Conservation (phyloP, 495 filamentous ascomycete species). For the Penicillium nucicola region DNA sequence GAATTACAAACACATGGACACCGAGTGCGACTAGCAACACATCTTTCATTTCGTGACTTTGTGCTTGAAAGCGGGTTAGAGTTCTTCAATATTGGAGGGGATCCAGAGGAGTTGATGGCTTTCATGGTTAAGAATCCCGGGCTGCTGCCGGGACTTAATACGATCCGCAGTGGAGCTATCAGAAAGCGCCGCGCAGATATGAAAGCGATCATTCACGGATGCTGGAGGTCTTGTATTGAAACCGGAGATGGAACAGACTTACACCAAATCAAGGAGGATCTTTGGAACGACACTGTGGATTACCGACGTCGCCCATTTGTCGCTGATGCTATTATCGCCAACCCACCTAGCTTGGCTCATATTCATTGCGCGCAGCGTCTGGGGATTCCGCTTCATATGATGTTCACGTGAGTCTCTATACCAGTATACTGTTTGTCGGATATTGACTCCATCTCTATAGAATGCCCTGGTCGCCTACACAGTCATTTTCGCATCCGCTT, state of each 20-base stretch:
- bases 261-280: conserved; percentile 44
- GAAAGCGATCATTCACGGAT: conserved; percentile 67
- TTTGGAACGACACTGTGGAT: conserved; percentile 23
- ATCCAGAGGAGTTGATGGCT: conserved; percentile 77
- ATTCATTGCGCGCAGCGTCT: conserved; percentile 78
- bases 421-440: background rate
- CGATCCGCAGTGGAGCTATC: conserved; percentile 67
- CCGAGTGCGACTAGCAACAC: conserved; percentile 75
- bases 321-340: conserved; percentile 80
- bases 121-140: conserved; percentile 89
- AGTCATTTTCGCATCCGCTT: conserved; percentile 53
- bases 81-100: conserved; percentile 78
- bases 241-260: conserved; percentile 52
- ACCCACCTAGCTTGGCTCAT: conserved; percentile 80
- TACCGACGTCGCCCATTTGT: conserved; percentile 61
- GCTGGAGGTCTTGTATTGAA: conserved; percentile 74
- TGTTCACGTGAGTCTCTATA: conserved; percentile 65
- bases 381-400: conserved; percentile 75
- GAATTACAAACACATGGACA: conserved; percentile 66
- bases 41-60: conserved; percentile 67
- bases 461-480: conserved; percentile 62
- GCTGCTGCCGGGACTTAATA: conserved; percentile 66
- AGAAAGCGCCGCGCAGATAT: conserved; percentile 62
- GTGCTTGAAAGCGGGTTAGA: conserved; percentile 70
- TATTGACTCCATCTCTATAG: conserved; percentile 18